Evolutionary conservation across 176 grass and related monocot species (phyloP).

Genomic region (Alopecurus myosuroides): DNA sequence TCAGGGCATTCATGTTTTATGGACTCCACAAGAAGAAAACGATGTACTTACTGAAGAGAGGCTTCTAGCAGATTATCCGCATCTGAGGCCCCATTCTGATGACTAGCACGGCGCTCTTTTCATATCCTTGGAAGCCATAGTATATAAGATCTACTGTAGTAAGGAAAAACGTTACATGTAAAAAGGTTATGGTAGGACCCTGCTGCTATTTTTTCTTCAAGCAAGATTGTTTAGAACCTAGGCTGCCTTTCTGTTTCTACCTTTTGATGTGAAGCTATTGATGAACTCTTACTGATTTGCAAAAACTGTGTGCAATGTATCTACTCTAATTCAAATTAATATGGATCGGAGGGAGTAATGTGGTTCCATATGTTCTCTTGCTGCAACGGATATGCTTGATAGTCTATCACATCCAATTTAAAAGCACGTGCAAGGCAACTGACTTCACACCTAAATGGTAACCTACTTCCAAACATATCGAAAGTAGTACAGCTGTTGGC

Average conservation of each 20-base stretch:
- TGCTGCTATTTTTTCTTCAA: neutral
- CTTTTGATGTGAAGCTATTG: neutral
- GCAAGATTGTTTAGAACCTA: neutral
- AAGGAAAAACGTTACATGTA: neutral
- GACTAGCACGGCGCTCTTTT: neutral
- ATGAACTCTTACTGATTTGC: neutral
- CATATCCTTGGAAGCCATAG: neutral
- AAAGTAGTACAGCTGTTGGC: neutral
- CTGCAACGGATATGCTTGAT: constrained; percentile 48
- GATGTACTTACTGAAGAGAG: neutral
- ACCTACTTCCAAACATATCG: neutral
- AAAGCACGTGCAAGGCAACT: constrained; percentile 5
- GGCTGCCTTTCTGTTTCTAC: neutral
- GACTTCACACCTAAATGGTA: neutral
- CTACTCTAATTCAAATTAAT: neutral
- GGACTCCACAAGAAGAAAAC: neutral
- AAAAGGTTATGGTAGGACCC: neutral
- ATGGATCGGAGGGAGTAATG: too few species aligned
- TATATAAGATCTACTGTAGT: neutral
- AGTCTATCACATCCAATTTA: constrained; percentile 10
- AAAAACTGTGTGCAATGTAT: neutral
- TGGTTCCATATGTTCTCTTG: constrained; percentile 97
- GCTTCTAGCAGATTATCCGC: neutral
- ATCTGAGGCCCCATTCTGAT: neutral
- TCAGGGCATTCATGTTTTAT: constrained; percentile 8